These are phyloP conservation scores for Trametes maxima DNA, from an alignment of 768 basidiomycete species.

Conservation along the genomic window DNA sequence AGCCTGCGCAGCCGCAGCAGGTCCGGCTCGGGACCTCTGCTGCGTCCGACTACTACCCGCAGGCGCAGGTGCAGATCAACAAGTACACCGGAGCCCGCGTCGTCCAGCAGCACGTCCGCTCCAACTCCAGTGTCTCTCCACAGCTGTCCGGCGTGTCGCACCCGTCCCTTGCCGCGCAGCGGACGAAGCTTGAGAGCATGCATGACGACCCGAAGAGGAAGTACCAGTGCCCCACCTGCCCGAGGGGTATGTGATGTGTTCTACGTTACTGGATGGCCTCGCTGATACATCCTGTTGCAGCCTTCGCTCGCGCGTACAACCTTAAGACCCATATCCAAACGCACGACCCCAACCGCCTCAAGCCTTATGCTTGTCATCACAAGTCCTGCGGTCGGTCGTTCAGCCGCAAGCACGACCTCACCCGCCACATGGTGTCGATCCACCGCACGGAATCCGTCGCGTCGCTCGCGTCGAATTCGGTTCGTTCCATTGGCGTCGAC, in stretches of 20 bases:
- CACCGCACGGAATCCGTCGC: constrained; percentile 67
- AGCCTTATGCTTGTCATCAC: constrained; percentile 89
- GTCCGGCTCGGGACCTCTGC: constrained; percentile 49
- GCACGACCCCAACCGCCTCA: constrained; percentile 88
- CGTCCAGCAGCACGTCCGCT: constrained; percentile 45
- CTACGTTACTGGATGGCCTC: constrained; percentile 3
- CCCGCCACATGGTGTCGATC: constrained; percentile 85
- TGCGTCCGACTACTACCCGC: constrained; percentile 49
- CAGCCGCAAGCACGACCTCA: constrained; percentile 92
- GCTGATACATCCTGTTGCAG: constrained; percentile 40
- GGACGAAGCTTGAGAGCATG: constrained; percentile 40
- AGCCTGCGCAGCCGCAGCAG: constrained; percentile 49
- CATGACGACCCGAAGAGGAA: constrained; percentile 74
- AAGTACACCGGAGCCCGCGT: constrained; percentile 24
- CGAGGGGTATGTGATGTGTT: constrained; percentile 53
- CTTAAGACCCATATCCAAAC: constrained; percentile 95
- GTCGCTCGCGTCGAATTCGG: constrained; percentile 41
- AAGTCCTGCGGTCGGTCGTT: constrained; percentile 86
- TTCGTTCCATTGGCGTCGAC: constrained; percentile 68
- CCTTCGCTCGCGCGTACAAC: constrained; percentile 92
- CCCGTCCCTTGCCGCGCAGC: constrained; percentile 27
- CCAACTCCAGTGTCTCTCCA: constrained; percentile 57
- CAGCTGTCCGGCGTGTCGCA: constrained; percentile 46
- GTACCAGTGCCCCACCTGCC: constrained; percentile 75
- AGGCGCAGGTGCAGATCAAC: constrained; percentile 27